phyloP scores from a whole-genome alignment of 306 rosid genomes.

The Prunus davidiana region DNA sequence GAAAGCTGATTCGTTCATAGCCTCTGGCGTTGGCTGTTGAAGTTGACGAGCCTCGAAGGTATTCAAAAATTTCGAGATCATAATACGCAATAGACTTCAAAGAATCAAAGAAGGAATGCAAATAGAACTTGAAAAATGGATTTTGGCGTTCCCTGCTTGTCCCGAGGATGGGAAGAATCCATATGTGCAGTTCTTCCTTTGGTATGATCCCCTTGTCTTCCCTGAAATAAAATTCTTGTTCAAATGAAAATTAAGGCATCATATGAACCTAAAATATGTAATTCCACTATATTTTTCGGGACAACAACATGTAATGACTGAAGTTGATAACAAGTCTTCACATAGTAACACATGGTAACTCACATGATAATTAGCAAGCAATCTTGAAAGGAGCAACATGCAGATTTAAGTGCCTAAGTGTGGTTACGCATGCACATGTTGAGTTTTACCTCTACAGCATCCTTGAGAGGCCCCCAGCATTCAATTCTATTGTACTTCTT shows the following conservation, averaged over 20 bases:
- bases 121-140: conserved; percentile 83
- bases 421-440: neutral
- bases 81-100: conserved; percentile 36
- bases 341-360: neutral
- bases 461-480: conserved; percentile 90
- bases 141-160: conserved; percentile 56
- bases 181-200: conserved; percentile 42
- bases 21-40: neutral
- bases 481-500: conserved; percentile 71
- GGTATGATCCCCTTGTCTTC: conserved; percentile 44
- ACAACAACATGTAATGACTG: neutral
- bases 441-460: conserved; percentile 64
- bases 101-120: conserved; percentile 84
- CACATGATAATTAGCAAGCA: neutral
- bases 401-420: too few species aligned
- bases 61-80: neutral
- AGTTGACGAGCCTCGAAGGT: conserved; percentile 18
- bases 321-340: neutral
- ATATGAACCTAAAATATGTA: neutral
- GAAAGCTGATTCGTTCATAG: neutral
- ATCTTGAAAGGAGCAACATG: neutral
- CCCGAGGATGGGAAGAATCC: conserved; percentile 27
- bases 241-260: neutral
- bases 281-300: neutral
- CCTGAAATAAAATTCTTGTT: conserved; percentile 33